Base-by-base conservation (phyloP, 306 rosid species). In the Sicyos edulis region DNA sequence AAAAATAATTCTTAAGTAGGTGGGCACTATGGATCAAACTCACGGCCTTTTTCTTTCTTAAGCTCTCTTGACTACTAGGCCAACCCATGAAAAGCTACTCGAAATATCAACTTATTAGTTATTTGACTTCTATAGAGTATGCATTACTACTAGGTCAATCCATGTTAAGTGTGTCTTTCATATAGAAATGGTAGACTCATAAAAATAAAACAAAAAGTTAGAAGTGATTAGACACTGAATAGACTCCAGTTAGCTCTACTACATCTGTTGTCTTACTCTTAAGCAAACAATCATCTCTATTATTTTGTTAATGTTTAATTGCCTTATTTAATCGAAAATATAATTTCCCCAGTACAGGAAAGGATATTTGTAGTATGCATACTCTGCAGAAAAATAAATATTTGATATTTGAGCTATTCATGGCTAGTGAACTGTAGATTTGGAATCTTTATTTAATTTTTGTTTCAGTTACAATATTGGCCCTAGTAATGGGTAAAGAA, bases 281-380 rank as follows among this genome's bases (percentile, higher is more conserved):
- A 19, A 65, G 71, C 24, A 19, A 65, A 65, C 21, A 17, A 12
- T 12, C 12, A n/a, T 65, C 32, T n/a, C 50, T 8, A 19, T 37
- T 63, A 2, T 17, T 10, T 63, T 37, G 14, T 37, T n/a, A 16
- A 65, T 64, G 16, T 62, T 15, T 26, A 62, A 11, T 62, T 62
- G 24, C n/a, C 9, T 62, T 3, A 64, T 19, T 11, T 64, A 7
- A 5, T 42, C 20, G 70, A 64, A 42, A 17, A 11, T 42, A 40
- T 5, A 10, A 0, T 40, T 64, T 2, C 45, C 16, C 10, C 53
- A 19, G 19, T 42, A 11, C 11, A 10, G 15, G 17, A 6, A 49
- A 65, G 54, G 34, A 65, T 9, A 16, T 19, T 20, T 65, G 17
- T 64, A 10, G 54, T 65, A 65, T 65, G 29, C n/a, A 65, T 65